Evolutionary conservation across 2,329 filamentous ascomycete genomes (phyloP), one percentile per base, ranked within the genome.

Genomic region (Alternaria panax): DNA sequence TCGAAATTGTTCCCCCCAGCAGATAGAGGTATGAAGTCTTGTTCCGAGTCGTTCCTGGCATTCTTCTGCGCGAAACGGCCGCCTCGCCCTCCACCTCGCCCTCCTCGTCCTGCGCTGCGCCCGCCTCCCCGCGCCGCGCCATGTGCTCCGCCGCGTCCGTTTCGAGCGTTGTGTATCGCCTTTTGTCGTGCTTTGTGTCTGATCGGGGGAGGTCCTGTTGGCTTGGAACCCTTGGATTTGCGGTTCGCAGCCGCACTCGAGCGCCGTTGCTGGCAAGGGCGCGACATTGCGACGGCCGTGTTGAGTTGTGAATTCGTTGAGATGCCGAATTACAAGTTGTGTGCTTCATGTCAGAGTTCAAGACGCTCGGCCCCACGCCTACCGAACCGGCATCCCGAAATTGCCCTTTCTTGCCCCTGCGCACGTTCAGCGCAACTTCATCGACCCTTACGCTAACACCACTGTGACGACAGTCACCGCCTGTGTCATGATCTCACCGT

Each of bases 251-350:
- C 66, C 38, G 66, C 65, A 53, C 63, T 69, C 25, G 67, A 65
- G 55, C 69, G 69, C 60, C 69, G 63, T 60, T 65, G 64, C 47
- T 71, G 69, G 55, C 67, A 70, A 27, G 67, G 69, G 61, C 69
- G 69, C 57, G 67, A 64, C 69, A 71, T 71, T 36, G 57, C 57
- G 36, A 41, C 42, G 34, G 38, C 45, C 32, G 18, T 8, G 47
- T 36, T 46, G 12, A n/a, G 28, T 14, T 41, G 53, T 47, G 52
- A 27, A 40, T 16, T 24, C 5, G 45, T 24, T 24, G n/a, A n/a
- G 6, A 51, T 40, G 47, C 20, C 51, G 43, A 43, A 36, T 36
- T 36, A 8, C 45, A 11, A 16, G 12, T 47, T 60, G 57, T 57
- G 57, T 42, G 52, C 34, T 51, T 20, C 36, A 56, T 52, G 43